Evolutionary conservation across 129 eudicot genomes (phyloP).

Genomic region (Helianthus tuberosus): DNA sequence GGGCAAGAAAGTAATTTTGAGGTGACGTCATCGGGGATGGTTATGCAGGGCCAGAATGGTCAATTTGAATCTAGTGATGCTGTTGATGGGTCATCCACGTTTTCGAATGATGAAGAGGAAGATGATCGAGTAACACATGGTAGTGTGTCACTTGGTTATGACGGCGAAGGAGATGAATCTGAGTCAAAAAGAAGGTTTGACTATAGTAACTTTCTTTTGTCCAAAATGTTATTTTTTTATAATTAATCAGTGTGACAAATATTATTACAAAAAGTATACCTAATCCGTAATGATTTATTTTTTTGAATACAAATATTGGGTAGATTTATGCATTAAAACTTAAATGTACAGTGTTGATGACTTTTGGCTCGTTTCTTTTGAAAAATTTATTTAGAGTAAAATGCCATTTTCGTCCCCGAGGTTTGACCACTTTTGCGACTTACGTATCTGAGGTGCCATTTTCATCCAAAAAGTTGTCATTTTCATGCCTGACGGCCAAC

Average conservation of each 20-base stretch:
- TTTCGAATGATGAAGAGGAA: constrained; percentile 76
- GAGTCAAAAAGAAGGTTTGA: constrained; percentile 85
- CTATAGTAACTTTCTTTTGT: not conserved
- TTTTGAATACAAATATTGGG: not conserved
- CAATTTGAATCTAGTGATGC: constrained; percentile 62
- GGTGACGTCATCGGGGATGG: constrained; percentile 54
- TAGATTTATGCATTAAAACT: not conserved
- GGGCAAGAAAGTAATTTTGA: constrained; percentile 50
- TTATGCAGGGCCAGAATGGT: constrained; percentile 40
- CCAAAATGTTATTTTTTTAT: not conserved
- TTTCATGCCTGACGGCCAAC: no score
- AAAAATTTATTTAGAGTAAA: not conserved
- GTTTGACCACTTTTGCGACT: no score
- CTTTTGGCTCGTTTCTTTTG: not conserved
- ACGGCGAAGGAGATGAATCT: constrained; percentile 85
- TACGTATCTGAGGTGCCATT: no score
- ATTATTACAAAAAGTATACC: not conserved
- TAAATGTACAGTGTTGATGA: not conserved
- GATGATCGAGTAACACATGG: constrained; percentile 86
- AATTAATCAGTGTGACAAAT: not conserved
- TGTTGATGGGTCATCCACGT: constrained; percentile 65
- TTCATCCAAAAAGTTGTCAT: no score
- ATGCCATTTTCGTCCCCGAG: no score
- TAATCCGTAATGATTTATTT: not conserved
- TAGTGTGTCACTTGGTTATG: constrained; percentile 67